These are phyloP conservation scores for Breviolum minutum DNA, from an alignment of 73 alveolate genomes.

Conservation along the genomic window DNA sequence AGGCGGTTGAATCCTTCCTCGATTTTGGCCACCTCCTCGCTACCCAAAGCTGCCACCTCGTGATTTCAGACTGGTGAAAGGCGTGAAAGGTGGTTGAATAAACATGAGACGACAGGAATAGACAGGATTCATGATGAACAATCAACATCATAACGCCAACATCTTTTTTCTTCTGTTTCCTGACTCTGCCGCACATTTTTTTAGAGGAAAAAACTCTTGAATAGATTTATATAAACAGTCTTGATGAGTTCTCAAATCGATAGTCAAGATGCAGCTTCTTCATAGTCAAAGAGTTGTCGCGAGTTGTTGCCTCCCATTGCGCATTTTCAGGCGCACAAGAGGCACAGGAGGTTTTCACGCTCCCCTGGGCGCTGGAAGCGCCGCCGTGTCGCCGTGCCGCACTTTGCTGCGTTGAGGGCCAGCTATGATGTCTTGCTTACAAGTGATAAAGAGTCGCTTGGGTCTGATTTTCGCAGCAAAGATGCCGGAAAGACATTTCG, in stretches of 20 bases:
- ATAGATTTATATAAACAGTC: not conserved
- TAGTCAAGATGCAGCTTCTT: slow-evolving; percentile 21
- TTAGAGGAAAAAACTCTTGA: not conserved
- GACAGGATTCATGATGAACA: not conserved
- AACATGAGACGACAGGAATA: not conserved
- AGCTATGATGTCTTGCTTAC: too few species aligned
- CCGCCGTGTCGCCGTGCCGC: too few species aligned
- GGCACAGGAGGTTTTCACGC: too few species aligned
- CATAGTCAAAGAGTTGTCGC: slow-evolving; percentile 54
- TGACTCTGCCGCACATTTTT: not conserved
- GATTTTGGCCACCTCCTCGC: slow-evolving; percentile 64
- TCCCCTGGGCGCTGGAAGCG: too few species aligned
- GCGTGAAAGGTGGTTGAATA: not conserved
- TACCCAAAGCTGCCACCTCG: slow-evolving; percentile 33
- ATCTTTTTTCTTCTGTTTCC: not conserved
- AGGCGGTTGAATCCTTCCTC: slow-evolving; percentile 81
- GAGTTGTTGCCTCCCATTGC: slow-evolving; percentile 59
- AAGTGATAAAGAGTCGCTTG: too few species aligned
- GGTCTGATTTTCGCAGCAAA: too few species aligned
- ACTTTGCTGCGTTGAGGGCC: too few species aligned
- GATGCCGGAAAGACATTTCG: too few species aligned
- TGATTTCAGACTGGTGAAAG: not conserved
- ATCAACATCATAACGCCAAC: not conserved
- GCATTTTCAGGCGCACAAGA: not conserved
- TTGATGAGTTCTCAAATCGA: not conserved